phyloP scores from a whole-genome alignment of 2,329 filamentous ascomycete species.

The Calonectria pauciramosa region DNA sequence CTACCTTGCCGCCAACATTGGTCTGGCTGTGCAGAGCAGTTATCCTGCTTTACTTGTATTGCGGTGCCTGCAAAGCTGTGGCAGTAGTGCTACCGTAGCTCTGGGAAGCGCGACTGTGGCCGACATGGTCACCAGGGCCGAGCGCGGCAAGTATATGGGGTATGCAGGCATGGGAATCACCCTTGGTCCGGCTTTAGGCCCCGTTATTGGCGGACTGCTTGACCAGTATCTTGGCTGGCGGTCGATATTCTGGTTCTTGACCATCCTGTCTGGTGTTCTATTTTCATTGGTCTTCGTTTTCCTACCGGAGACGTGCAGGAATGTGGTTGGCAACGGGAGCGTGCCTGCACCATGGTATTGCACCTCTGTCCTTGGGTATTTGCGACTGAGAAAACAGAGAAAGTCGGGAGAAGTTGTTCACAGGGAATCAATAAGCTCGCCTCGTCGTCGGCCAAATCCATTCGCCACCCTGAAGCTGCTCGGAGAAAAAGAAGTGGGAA shows the following conservation, averaged over 20 bases:
- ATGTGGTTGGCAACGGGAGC: constrained; percentile 30
- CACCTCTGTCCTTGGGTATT: background rate
- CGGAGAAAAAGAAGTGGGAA: background rate
- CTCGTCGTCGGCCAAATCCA: constrained; percentile 14
- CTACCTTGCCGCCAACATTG: constrained; percentile 62
- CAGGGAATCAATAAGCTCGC: background rate
- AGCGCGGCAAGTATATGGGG: constrained; percentile 44
- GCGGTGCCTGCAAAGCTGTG: constrained; percentile 61
- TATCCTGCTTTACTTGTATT: constrained; percentile 60
- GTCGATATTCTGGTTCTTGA: constrained; percentile 32
- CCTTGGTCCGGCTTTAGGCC: constrained; percentile 58
- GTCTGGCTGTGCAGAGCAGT: constrained; percentile 57
- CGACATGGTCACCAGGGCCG: constrained; percentile 45
- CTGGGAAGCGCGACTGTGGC: constrained; percentile 48
- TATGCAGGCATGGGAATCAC: constrained; percentile 45
- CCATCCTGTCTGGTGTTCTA: constrained; percentile 14
- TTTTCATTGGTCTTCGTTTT: constrained; percentile 21
- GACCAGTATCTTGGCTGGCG: constrained; percentile 41
- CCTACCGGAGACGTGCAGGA: constrained; percentile 29
- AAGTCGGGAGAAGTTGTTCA: background rate
- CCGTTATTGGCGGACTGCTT: constrained; percentile 57
- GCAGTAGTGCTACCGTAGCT: constrained; percentile 55
- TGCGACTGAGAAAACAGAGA: background rate
- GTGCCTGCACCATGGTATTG: constrained; percentile 13
- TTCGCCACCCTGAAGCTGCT: constrained; percentile 15